These are phyloP conservation scores for Cyclocybe cylindracea DNA, from an alignment of 768 basidiomycete species.

Conservation along the genomic window DNA sequence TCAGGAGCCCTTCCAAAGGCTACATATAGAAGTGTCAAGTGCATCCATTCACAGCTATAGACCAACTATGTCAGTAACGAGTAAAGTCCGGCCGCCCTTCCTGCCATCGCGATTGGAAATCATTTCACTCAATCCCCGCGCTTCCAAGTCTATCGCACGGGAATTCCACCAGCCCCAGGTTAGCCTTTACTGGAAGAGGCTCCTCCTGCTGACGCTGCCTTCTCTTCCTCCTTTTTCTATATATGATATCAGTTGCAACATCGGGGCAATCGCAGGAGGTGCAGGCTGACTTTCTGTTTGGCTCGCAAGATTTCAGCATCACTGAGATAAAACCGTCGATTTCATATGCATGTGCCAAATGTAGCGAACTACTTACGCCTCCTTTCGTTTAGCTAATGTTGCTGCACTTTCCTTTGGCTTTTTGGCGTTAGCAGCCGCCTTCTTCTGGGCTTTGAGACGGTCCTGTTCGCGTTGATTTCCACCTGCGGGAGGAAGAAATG, in stretches of 20 bases:
- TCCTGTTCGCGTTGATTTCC: constrained; percentile 83
- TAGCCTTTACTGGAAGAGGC: constrained; percentile 13
- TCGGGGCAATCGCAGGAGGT: neutral
- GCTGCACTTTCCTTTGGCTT: constrained; percentile 74
- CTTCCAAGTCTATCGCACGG: too few relatives aligned
- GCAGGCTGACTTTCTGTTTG: constrained; percentile 72
- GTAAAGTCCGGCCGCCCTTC: constrained; percentile 6
- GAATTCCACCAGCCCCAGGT: neutral
- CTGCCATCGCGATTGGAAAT: neutral
- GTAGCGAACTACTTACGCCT: constrained; percentile 55
- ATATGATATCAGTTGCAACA: constrained; percentile 2
- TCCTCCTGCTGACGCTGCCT: constrained; percentile 25
- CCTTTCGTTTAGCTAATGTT: constrained; percentile 67
- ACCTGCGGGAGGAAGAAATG: constrained; percentile 41
- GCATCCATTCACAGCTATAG: constrained; percentile 10
- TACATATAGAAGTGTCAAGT: constrained; percentile 6
- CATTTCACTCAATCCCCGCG: too few relatives aligned
- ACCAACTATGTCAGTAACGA: constrained; percentile 6
- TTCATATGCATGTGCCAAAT: constrained; percentile 7
- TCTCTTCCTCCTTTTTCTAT: constrained; percentile 60
- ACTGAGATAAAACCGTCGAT: constrained; percentile 38
- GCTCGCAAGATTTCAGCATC: constrained; percentile 75
- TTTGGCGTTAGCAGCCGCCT: constrained; percentile 50
- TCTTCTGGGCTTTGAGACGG: constrained; percentile 75
- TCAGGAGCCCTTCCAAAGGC: neutral